These are phyloP conservation scores for Aspergillus novofumigatus DNA, from an alignment of 2,329 filamentous ascomycete species.

Conservation along the genomic window DNA sequence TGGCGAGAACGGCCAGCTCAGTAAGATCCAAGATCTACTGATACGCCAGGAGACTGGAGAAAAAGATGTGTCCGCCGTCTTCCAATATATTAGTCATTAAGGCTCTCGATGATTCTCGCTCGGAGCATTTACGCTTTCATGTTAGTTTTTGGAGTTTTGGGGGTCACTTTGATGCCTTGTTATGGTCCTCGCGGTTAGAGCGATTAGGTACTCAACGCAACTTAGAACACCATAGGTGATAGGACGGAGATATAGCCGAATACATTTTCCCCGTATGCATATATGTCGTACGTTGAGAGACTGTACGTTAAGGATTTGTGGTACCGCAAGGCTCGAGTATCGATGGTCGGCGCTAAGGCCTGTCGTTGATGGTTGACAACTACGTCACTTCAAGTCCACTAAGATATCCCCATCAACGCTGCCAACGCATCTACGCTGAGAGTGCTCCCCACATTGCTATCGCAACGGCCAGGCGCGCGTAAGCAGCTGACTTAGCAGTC, in stretches of 20 bases:
- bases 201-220: neutral
- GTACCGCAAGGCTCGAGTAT: no score
- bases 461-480: conserved; percentile 4
- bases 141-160: neutral
- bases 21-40: conserved; percentile 83
- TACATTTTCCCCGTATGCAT: neutral
- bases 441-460: conserved; percentile 17
- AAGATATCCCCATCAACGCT: conserved; percentile 9
- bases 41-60: conserved; percentile 79
- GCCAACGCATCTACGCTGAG: conserved; percentile 18
- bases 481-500: conserved; percentile 1
- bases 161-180: neutral
- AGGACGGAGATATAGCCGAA: neutral
- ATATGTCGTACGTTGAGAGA: neutral
- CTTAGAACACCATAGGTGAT: neutral
- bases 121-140: neutral
- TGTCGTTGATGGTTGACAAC: conserved; percentile 1
- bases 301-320: neutral
- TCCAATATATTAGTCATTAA: conserved; percentile 96
- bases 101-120: neutral
- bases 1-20: conserved; percentile 61
- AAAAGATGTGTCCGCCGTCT: conserved; percentile 83
- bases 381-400: conserved; percentile 20
- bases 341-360: neutral
- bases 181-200: neutral